Conservation (phyloP, 2,329 filamentous ascomycete species). For the Ustulina deusta region DNA sequence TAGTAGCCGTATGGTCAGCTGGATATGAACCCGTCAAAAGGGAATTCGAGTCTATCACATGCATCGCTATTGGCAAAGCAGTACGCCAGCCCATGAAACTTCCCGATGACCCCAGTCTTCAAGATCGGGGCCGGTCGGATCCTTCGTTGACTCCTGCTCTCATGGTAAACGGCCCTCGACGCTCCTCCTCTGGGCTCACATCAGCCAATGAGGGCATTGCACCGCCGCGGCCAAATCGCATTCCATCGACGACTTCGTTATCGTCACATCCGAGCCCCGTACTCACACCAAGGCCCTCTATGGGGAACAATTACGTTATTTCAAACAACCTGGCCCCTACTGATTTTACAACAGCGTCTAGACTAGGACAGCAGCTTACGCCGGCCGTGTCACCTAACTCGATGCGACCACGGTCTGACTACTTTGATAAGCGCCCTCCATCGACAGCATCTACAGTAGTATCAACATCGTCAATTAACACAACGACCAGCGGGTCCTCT, state of each 20-base stretch:
- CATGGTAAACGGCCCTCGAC: constrained; percentile 54
- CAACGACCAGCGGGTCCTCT: constrained; percentile 39
- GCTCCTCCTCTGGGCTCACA: constrained; percentile 60
- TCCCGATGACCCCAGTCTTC: constrained; percentile 49
- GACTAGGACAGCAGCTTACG: constrained; percentile 51
- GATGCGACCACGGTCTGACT: constrained; percentile 48
- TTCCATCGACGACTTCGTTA: constrained; percentile 54
- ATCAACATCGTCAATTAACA: constrained; percentile 47
- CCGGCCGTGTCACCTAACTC: constrained; percentile 50
- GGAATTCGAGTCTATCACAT: constrained; percentile 73
- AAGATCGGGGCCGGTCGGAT: constrained; percentile 44
- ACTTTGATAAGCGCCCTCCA: constrained; percentile 48
- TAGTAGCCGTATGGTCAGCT: constrained; percentile 74
- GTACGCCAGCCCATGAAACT: constrained; percentile 62
- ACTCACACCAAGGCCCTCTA: constrained; percentile 43
- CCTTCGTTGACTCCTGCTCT: constrained; percentile 45
- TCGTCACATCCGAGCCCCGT: constrained; percentile 51
- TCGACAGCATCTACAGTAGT: constrained; percentile 46
- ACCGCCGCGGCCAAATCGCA: constrained; percentile 51
- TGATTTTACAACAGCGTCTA: constrained; percentile 60
- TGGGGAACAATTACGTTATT: constrained; percentile 37
- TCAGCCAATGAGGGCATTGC: constrained; percentile 41
- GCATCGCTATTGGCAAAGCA: constrained; percentile 75
- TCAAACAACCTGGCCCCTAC: constrained; percentile 56
- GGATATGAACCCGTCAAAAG: constrained; percentile 72